Base-by-base conservation (phyloP, 2,329 filamentous ascomycete genomes). In the Tolypocladium ovalisporum region DNA sequence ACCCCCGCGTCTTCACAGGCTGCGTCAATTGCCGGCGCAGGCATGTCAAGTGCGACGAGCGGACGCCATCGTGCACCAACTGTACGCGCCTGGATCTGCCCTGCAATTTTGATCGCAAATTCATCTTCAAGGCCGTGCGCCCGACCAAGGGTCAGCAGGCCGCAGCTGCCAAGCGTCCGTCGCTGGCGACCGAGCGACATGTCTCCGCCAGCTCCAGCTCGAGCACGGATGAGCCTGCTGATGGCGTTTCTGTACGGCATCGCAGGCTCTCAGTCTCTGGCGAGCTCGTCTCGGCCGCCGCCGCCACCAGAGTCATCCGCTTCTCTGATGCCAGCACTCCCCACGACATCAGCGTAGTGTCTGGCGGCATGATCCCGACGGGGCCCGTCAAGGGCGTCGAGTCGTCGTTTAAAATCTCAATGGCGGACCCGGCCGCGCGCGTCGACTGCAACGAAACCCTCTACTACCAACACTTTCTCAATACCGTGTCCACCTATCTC, bases 401-500 rank as follows among this genome's bases (percentile, higher is more conserved):
- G 44, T 54, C 52, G 34, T 51, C 54, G 27, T 54, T 58, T 24
- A 24, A 27, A 24, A 13, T 54, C 15, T 17, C 49, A 5, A 40
- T 42, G n/a, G 19, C 57, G 15, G 54, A 54, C 34, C 54, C 54
- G 34, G 51, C 40, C 7, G 37, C 57, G 22, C 52, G 22, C 37
- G 19, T 57, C 22, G 42, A 44, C 37, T 37, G 34, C 47, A 47
- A 51, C 49, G 59, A 69, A 2, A 64, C 65, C 4, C 66, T 73
- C 59, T 74, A 74, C 60, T 72, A 68, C 12, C 58, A 60, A 19
- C 59, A 67, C 40, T 60, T 75, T 51, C 73, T 74, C 47, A 56
- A 74, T n/a, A 72, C 69, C 4, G 63, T 76, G 29, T 75, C 74
- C 1, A 70, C 71, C 1, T 75, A 75, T 52, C 67, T 75, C 64